Base-by-base conservation (phyloP, 1,284 basidiomycete species). In the Ceratobasidium sp. region DNA sequence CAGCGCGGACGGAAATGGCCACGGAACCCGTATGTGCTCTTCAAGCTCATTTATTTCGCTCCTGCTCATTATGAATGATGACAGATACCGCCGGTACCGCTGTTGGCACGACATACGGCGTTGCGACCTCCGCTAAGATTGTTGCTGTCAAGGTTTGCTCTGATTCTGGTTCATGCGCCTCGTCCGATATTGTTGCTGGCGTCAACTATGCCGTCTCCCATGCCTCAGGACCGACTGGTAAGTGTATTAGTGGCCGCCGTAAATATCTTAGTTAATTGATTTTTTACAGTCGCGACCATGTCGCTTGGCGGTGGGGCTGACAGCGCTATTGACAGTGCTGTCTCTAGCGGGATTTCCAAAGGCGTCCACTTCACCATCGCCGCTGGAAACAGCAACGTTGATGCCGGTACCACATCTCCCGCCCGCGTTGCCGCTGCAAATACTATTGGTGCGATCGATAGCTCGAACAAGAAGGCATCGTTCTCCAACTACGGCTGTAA, bases 121-220 rank as follows among this genome's bases (percentile, higher is more conserved):
- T 99, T 61, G 97, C 97, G 78, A 99, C 99, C 92, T 90, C 90
- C 82, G 97, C 97, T 67, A 91, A 94, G 79, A 89, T 99, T 80
- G 91, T 96, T 81, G 98, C 98, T 69, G 97, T 99, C 87, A 99
- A 99, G 90, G 98, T 99, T 26, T 91, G 99, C 73, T 96, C 96
- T 40, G 92, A 93, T 71, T 94, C 96, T 83, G 98, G 98, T 63
- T 94, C 93, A 79, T 98, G 98, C 20, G 91, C 93, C 79, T 98
- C 98, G 96, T 93, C 94, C 70, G 97, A 99, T 83, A 97, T 99
- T 82, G 89, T 99, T 76, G 77, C 80, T 44, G 97, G 97, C 84
- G 95, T 98, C 79, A 86, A 89, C 49, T 99, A 92, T 91, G 97
- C 97, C 78, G 91, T 93, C 26, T 86, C 89, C 60, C 83, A 90